Conservation (phyloP, 1,284 basidiomycete species). For the Amylostereum areolatum region DNA sequence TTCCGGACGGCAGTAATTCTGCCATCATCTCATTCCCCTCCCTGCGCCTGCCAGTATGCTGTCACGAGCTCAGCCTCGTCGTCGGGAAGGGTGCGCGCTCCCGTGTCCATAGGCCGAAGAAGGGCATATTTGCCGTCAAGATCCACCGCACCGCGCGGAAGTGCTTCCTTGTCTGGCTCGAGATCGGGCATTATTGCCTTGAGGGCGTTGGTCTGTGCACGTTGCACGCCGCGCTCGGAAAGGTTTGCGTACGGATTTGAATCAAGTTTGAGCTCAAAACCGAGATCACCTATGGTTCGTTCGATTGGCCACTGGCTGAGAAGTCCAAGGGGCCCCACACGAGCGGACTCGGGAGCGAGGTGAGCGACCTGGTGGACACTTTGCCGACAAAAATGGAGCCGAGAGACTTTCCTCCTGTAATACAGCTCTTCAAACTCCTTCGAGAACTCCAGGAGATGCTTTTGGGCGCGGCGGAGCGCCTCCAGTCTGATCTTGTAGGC, state of each 20-base stretch:
- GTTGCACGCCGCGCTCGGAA: constrained; percentile 9
- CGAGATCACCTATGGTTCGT: constrained; percentile 19
- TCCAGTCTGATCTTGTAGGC: constrained; percentile 7
- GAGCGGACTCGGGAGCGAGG: constrained; percentile 9
- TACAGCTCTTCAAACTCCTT: constrained; percentile 19
- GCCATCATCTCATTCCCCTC: background rate
- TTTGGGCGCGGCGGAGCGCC: constrained; percentile 5
- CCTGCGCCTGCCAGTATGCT: background rate
- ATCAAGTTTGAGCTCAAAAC: constrained; percentile 16
- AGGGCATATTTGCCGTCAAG: constrained; percentile 12
- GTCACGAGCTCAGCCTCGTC: background rate
- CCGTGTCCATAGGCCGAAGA: background rate
- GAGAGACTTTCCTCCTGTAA: constrained; percentile 11
- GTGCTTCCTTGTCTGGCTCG: background rate
- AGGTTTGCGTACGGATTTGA: constrained; percentile 19
- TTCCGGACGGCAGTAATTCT: background rate
- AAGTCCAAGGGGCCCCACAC: constrained; percentile 14
- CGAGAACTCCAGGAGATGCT: constrained; percentile 9
- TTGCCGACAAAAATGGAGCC: constrained; percentile 20
- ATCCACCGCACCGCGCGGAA: constrained; percentile 3
- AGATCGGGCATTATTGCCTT: constrained; percentile 14
- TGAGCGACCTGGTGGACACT: constrained; percentile 18
- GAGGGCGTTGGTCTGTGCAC: constrained; percentile 16
- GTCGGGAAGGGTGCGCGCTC: background rate
- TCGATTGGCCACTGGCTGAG: constrained; percentile 21